Conservation (phyloP, 768 basidiomycete genomes). For the Termitomyces sp. region DNA sequence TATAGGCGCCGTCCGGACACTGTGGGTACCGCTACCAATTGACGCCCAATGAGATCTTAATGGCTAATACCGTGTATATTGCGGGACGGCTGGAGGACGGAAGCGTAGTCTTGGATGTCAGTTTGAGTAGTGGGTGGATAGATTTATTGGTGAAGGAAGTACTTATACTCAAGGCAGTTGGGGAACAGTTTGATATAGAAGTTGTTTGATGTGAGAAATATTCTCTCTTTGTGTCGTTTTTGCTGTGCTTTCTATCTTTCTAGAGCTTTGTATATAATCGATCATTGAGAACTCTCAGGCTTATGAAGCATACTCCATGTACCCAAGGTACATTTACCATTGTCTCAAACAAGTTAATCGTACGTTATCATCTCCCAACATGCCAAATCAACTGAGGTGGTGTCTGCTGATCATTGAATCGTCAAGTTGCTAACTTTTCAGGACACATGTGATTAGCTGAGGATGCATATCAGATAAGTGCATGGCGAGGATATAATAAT, state of each 20-base stretch:
- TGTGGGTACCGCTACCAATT: slow-evolving; percentile 37
- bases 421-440: too few species aligned
- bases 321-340: background rate
- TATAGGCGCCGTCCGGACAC: slow-evolving; percentile 29
- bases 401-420: too few species aligned
- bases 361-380: background rate
- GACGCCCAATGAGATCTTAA: slow-evolving; percentile 30
- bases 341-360: background rate
- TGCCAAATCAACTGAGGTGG: background rate
- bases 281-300: background rate
- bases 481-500: too few species aligned
- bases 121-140: slow-evolving; percentile 27
- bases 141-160: slow-evolving; percentile 30
- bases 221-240: background rate
- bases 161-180: slow-evolving; percentile 2
- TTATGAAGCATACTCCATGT: background rate
- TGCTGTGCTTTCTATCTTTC: background rate
- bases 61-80: slow-evolving; percentile 36
- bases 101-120: slow-evolving; percentile 37
- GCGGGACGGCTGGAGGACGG: slow-evolving; percentile 36
- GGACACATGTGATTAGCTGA: too few species aligned
- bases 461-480: too few species aligned
- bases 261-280: background rate
- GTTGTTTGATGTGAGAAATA: background rate
- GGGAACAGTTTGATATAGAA: slow-evolving; percentile 1